Evolutionary conservation across 108 stramenopile species (phyloP).

Genomic region (Fistulifera pelliculosa): DNA sequence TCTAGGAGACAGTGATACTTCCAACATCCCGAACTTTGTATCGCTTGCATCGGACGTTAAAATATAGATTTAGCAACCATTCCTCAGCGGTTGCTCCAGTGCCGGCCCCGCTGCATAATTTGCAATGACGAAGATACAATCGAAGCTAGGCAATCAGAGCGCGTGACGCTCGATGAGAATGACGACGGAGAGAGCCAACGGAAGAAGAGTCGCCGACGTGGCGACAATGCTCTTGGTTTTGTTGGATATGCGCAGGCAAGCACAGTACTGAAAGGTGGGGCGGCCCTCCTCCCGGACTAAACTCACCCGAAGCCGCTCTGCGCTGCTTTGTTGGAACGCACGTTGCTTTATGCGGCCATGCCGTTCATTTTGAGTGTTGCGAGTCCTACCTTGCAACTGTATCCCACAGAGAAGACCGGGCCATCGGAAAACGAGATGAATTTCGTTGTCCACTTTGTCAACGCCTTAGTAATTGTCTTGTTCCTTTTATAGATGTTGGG

Average conservation of each 20-base stretch:
- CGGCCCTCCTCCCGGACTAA: constrained; percentile 28
- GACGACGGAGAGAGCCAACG: constrained; percentile 21
- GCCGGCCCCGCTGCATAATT: constrained; percentile 71
- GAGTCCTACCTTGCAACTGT: constrained; percentile 66
- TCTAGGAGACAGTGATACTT: constrained; percentile 22
- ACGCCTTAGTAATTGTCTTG: constrained; percentile 67
- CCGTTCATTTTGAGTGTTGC: constrained; percentile 75
- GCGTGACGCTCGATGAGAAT: neutral
- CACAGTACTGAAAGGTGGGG: constrained; percentile 76
- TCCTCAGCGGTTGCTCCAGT: constrained; percentile 36
- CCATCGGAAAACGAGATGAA: constrained; percentile 51
- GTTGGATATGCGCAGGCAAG: constrained; percentile 75
- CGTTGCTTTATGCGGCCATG: constrained; percentile 80
- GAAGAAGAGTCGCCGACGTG: constrained; percentile 32
- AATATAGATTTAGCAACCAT: constrained; percentile 17
- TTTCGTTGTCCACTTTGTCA: constrained; percentile 80
- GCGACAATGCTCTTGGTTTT: constrained; percentile 60
- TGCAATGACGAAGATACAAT: constrained; percentile 48
- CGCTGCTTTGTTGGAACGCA: constrained; percentile 66
- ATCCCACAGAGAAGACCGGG: constrained; percentile 58
- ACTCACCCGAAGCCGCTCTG: constrained; percentile 17
- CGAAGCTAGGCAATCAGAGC: constrained; percentile 13
- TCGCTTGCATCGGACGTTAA: constrained; percentile 6
- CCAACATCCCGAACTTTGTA: neutral
- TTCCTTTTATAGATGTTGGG: constrained; percentile 82